Percentiles rank a stretch among this genome's conserved stretches.
Evolutionary conservation across 306 rosid genomes (phyloP).

Genomic region (Ceratonia siliqua): DNA sequence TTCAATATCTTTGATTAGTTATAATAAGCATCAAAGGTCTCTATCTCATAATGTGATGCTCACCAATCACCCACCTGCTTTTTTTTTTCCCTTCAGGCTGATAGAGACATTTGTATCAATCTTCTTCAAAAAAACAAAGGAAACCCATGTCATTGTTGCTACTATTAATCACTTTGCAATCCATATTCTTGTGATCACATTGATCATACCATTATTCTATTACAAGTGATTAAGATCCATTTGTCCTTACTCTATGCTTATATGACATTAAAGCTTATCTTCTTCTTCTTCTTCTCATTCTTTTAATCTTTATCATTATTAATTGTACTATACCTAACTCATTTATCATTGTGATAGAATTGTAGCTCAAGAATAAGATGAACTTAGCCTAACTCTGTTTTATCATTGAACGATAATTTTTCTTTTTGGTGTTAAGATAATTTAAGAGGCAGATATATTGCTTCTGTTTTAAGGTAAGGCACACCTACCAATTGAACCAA

Average conservation of each 20-base stretch:
- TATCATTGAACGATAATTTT: neutral
- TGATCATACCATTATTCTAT: neutral
- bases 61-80: constrained; percentile 15
- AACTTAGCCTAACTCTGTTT: neutral
- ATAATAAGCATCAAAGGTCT: neutral
- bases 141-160: neutral
- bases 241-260: neutral
- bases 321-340: constrained; percentile 15
- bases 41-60: constrained; percentile 27
- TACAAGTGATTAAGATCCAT: neutral
- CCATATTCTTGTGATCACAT: neutral
- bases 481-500: too few species aligned
- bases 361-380: neutral
- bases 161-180: neutral
- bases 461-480: too few species aligned
- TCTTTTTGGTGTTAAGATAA: too few species aligned
- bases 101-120: neutral
- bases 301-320: neutral
- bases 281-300: neutral
- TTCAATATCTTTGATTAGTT: neutral
- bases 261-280: constrained; percentile 13
- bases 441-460: too few species aligned
- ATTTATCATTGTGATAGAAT: neutral
- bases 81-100: neutral
- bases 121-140: neutral